Percentiles rank a stretch among this genome's conserved stretches.
Conservation (phyloP, 495 filamentous ascomycete genomes). For the Pseudomonodictys pantanalensis region DNA sequence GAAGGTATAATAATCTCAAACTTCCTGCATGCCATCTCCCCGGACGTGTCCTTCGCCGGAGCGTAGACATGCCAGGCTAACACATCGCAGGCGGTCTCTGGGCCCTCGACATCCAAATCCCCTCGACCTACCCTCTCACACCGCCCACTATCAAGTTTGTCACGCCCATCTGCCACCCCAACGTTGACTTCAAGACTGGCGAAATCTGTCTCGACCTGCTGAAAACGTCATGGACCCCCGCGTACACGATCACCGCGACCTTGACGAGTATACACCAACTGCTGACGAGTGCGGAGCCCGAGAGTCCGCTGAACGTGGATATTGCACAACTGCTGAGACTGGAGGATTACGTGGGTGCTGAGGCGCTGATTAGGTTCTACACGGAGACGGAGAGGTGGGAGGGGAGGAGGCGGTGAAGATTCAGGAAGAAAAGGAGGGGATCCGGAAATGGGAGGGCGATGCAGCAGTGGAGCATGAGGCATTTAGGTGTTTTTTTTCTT, state of each 20-base stretch:
- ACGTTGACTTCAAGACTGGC: conserved; percentile 56
- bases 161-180: conserved; percentile 42
- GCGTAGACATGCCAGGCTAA: too few species aligned
- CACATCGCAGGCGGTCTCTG: conserved; percentile 66
- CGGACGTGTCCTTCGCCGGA: neutral
- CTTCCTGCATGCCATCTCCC: neutral
- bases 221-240: conserved; percentile 76
- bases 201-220: conserved; percentile 92
- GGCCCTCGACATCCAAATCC: conserved; percentile 75
- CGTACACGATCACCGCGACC: conserved; percentile 74
- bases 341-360: conserved; percentile 73
- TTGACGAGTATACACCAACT: conserved; percentile 76
- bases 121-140: conserved; percentile 69
- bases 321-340: conserved; percentile 71
- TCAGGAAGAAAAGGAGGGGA: too few species aligned
- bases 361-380: conserved; percentile 80
- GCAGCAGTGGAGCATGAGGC: too few species aligned
- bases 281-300: conserved; percentile 69
- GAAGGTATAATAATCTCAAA: conserved; percentile 51
- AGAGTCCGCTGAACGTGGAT: conserved; percentile 88
- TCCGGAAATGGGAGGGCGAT: too few species aligned
- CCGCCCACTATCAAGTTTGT: conserved; percentile 76
- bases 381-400: conserved; percentile 56
- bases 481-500: too few species aligned
- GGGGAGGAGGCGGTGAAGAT: conserved; percentile 39